Evolutionary conservation across 2,329 filamentous ascomycete genomes (phyloP).

Genomic region (Fusarium graminum): DNA sequence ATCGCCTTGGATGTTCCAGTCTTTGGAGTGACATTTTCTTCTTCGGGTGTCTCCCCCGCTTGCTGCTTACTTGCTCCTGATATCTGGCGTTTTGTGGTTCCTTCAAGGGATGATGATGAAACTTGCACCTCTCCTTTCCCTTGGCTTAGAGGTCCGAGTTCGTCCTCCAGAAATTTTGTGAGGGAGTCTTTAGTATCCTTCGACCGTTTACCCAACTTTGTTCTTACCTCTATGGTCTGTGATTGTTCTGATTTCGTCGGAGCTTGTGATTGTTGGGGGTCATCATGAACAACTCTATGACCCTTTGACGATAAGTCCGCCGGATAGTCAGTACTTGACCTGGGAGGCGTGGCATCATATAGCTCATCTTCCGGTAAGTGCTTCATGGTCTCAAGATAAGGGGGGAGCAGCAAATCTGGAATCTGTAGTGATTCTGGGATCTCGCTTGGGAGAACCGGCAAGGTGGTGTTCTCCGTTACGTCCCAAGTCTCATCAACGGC

Average conservation of each 20-base stretch:
- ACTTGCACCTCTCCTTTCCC: not conserved
- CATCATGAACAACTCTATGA: not conserved
- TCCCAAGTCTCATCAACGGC: conserved; percentile 35
- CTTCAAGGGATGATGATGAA: not conserved
- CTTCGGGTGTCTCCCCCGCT: not conserved
- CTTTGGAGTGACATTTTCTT: not conserved
- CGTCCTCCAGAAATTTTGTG: not conserved
- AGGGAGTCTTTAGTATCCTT: not conserved
- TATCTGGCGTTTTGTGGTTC: not conserved
- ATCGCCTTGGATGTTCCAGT: not conserved
- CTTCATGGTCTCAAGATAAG: not conserved
- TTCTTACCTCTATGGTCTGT: not conserved
- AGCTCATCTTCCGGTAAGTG: conserved; percentile 49
- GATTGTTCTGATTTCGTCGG: conserved; percentile 4
- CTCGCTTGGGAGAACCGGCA: conserved; percentile 2
- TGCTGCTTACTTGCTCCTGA: not conserved
- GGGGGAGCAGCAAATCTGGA: conserved; percentile 4
- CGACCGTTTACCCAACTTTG: not conserved
- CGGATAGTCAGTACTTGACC: conserved; percentile 5
- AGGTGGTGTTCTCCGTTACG: conserved; percentile 24
- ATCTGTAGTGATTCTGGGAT: conserved; percentile 8
- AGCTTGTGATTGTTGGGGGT: not conserved
- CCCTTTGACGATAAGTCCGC: not conserved
- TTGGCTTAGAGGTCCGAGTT: conserved; percentile 5
- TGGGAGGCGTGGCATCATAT: conserved; percentile 48